Evolutionary conservation across 768 basidiomycete species (phyloP).

Genomic region (Termitomyces sp.): DNA sequence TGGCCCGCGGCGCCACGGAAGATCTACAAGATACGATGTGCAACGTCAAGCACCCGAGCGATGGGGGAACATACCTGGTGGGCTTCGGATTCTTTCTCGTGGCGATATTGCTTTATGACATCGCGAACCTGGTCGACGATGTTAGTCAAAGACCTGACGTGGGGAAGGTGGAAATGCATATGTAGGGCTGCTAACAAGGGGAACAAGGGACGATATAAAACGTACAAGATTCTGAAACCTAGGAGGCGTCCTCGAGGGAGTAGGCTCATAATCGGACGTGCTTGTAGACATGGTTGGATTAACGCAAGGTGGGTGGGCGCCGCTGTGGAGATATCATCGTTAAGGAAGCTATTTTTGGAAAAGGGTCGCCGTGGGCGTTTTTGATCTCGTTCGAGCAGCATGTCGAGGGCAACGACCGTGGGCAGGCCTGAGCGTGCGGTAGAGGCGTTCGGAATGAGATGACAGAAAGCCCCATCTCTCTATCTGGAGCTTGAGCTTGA

Average conservation of each 20-base stretch:
- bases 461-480: too few species aligned
- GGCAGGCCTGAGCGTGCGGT: too few species aligned
- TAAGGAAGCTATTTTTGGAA: constrained; percentile 8
- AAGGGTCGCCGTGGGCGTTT: not conserved
- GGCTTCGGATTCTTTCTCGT: constrained; percentile 85
- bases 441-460: not conserved
- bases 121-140: constrained; percentile 60
- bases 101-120: constrained; percentile 59
- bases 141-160: constrained; percentile 37
- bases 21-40: constrained; percentile 40
- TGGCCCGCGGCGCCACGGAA: constrained; percentile 72
- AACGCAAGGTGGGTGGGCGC: not conserved
- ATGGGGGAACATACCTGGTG: constrained; percentile 54
- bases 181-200: not conserved
- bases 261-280: constrained; percentile 4
- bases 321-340: constrained; percentile 1
- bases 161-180: constrained; percentile 47
- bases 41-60: not conserved
- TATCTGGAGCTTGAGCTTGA: not conserved
- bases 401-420: not conserved
- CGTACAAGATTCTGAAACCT: constrained; percentile 16
- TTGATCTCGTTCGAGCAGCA: not conserved
- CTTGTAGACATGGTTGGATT: constrained; percentile 8
- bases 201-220: constrained; percentile 6
- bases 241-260: constrained; percentile 14